These are phyloP conservation scores for Furcasterigmium furcatum DNA, from an alignment of 2,329 filamentous ascomycete genomes.

Conservation along the genomic window DNA sequence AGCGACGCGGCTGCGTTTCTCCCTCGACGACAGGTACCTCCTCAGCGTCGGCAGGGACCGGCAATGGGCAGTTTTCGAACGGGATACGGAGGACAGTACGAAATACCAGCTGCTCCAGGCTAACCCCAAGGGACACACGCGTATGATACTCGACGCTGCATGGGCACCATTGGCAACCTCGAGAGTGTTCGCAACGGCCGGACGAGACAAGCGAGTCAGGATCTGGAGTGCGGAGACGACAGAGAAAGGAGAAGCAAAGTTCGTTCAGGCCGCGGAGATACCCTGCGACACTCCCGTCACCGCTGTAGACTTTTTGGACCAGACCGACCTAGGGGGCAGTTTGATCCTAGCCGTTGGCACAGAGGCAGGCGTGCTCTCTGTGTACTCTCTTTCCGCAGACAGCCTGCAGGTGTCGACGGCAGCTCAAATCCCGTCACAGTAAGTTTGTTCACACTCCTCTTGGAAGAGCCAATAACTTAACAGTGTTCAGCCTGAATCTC, in stretches of 20 bases:
- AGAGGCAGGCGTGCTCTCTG: constrained; percentile 46
- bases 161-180: constrained; percentile 63
- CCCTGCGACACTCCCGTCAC: constrained; percentile 61
- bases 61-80: constrained; percentile 81
- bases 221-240: constrained; percentile 51
- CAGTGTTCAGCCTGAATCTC: constrained; percentile 43
- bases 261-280: constrained; percentile 51
- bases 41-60: constrained; percentile 89
- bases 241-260: constrained; percentile 28
- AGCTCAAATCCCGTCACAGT: constrained; percentile 32
- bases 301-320: constrained; percentile 62
- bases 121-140: constrained; percentile 80
- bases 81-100: constrained; percentile 28
- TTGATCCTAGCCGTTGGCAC: constrained; percentile 54
- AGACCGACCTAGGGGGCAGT: constrained; percentile 20
- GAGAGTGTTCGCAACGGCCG: constrained; percentile 76
- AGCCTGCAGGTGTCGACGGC: constrained; percentile 31
- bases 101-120: constrained; percentile 57
- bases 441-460: constrained; percentile 19
- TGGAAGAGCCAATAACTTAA: constrained; percentile 10
- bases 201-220: constrained; percentile 82
- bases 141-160: constrained; percentile 87
- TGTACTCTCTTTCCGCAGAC: constrained; percentile 36
- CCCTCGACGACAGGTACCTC: constrained; percentile 66
- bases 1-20: constrained; percentile 79